Base-by-base conservation (phyloP, 225 moss, liverwort and hornwort genomes). In the Sphagnum contortum region DNA sequence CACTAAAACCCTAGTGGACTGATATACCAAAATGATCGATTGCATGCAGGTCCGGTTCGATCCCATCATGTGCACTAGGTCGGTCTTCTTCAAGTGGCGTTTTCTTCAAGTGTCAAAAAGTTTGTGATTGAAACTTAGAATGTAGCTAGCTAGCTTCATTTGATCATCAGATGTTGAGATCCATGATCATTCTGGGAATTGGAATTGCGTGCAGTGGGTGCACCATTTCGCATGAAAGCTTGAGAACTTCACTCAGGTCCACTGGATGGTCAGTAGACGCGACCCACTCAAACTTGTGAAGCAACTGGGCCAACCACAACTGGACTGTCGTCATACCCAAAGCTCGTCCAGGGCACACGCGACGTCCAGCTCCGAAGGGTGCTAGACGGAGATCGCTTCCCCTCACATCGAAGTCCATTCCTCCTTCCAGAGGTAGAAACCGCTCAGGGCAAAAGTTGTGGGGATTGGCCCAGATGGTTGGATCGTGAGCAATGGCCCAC, bases 211-310 rank as follows among this genome's bases (percentile, higher is more conserved):
- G 63, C 5, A 85, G 73, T 2, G 85, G 84, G 1, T 47, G 50
- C 0, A 74, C 78, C 91, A 92, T 92, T 65, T 92, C 89, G 10
- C 87, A 92, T 0, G 89, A 87, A 4, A 92, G 73, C 50, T 87
- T 87, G 7, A 89, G 57, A 5, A 85, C 77, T 14, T 89, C 85
- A 0, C 57, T 71, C 51, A 92, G 59, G 49, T 74, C 66, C 4
- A 89, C 71, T 0, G 80, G 47, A 60, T 46, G 51, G 0, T 9
- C 29, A 0, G 69, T 8, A 57, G 72, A 68, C 44, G 63, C 55
- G 0, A 72, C 57, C 92, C 92, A 92, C 0, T 75, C 48, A 49
- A 81, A 87, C 13, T 83, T 78, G 47, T 92, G 87, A 5, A 92
- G 14, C 0, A 92, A 53, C 0, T 71, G 71, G 3, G 87, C 92